Conservation (phyloP, 1,284 basidiomycete species). For the Taiwanofungus camphoratus region DNA sequence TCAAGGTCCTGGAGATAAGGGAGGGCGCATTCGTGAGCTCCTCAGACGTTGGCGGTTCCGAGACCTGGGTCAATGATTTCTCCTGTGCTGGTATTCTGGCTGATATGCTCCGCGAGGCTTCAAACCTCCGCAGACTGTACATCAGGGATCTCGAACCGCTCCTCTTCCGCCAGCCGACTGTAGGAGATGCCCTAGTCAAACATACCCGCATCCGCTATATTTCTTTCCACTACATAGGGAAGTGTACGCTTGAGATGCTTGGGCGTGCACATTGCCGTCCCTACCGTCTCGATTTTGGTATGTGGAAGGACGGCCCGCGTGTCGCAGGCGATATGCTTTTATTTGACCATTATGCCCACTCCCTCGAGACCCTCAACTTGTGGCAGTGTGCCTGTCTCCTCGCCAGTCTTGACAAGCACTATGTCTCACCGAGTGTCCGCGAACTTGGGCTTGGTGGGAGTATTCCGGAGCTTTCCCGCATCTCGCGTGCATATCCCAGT, state of each 20-base stretch:
- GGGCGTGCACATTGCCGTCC: constrained; percentile 16
- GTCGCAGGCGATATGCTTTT: constrained; percentile 19
- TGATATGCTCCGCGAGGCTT: constrained; percentile 14
- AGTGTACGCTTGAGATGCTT: constrained; percentile 19
- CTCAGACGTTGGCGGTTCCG: constrained; percentile 6
- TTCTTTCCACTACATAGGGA: constrained; percentile 21
- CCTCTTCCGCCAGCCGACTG: constrained; percentile 17
- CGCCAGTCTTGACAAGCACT: constrained; percentile 17
- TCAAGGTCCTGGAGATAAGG: constrained; percentile 18
- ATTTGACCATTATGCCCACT: constrained; percentile 16
- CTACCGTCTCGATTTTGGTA: constrained; percentile 18
- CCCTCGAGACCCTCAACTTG: constrained; percentile 17
- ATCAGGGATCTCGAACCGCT: constrained; percentile 21
- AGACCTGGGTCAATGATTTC: constrained; percentile 17
- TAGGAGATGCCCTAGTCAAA: constrained; percentile 16
- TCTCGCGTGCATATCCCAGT: constrained; percentile 20
- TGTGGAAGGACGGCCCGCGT: constrained; percentile 22
- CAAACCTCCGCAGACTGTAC: constrained; percentile 17
- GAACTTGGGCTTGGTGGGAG: constrained; percentile 20
- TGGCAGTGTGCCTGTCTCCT: constrained; percentile 23
- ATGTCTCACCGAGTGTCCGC: constrained; percentile 17
- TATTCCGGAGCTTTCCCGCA: constrained; percentile 17
- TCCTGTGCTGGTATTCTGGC: constrained; percentile 17
- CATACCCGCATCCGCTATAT: constrained; percentile 16
- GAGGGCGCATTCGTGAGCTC: constrained; percentile 19